Evolutionary conservation across 768 basidiomycete species (phyloP), one percentile per base, ranked within the genome.

Genomic region (Gloeopeniophorella convolvens): DNA sequence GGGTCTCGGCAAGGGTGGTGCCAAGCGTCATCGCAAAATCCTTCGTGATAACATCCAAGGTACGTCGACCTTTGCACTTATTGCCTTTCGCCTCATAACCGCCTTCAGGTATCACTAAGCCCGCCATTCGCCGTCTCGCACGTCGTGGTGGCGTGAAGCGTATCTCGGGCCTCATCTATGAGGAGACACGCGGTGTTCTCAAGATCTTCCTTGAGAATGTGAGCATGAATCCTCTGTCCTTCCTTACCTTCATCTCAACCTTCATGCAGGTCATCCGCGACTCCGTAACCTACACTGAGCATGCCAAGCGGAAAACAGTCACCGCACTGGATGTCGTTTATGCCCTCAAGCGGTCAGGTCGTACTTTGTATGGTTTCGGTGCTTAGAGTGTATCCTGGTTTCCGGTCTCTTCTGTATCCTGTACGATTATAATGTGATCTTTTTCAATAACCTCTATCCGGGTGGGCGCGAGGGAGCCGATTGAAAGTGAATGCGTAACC

Each of bases 131-230:
- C 77, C 90, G 93, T 78, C 89, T 97, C 50, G 92, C 92, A 42
- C 89, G 89, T 68, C 87, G 92, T 79, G 91, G 93, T 64, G 93
- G 94, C 87, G 92, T 95, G 64, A 94, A 96, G 79, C 83, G 89
- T 89, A 89, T 90, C 63, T 88, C 85, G 36, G 80, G 90, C 68
- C 80, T 92, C 56, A 92, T 94, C 73, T 93, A 95, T 70, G 91
- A 94, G 66, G 92, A 95, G 80, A 94, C 92, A 50, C 83, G 85
- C 68, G 89, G 90, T 78, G 91, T 94, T 24, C 78, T 95, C 59
- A 95, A 94, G 75, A 85, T 91, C 64, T 94, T 90, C 83, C 78
- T 92, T 36, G 88, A 91, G 72, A 89, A 86, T 57, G 84, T 85
- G 51, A 63, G 84, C 20, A 28, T 36, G 48, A 48, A 18, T 42